A percentile compares a stretch with the other conserved stretches of the same genome.
Evolutionary conservation across 2,329 filamentous ascomycete genomes (phyloP).

Genomic region (Colletotrichum spinosum): DNA sequence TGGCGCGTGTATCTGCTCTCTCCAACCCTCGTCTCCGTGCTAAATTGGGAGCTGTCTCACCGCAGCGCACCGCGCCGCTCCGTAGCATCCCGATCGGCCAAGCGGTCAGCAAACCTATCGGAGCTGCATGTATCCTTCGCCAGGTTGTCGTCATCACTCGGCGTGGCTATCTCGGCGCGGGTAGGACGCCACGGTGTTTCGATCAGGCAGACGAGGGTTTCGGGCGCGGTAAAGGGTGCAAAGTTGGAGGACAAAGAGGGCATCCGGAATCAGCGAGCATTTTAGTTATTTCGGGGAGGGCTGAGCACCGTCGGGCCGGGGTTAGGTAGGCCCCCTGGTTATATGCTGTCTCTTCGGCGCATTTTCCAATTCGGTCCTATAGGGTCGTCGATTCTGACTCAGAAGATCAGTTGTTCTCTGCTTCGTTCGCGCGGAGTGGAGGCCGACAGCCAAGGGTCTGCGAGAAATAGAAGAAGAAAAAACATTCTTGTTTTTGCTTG

Average conservation of each 20-base stretch:
- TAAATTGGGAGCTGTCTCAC: no score
- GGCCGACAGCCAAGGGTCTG: no score
- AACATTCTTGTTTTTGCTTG: no score
- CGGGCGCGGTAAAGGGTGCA: conserved; percentile 30
- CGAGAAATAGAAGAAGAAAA: no score
- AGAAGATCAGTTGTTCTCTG: conserved; percentile 25
- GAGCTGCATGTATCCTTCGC: no score
- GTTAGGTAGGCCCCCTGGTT: conserved; percentile 24
- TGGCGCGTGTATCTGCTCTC: no score
- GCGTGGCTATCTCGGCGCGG: conserved; percentile 5
- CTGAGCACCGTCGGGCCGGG: conserved; percentile 27
- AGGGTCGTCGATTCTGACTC: conserved; percentile 35
- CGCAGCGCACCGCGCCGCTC: no score
- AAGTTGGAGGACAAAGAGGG: conserved; percentile 28
- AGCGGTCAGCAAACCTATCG: no score
- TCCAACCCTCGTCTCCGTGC: no score
- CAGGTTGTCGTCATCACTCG: not conserved
- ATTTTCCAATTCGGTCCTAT: conserved; percentile 24
- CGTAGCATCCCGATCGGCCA: no score
- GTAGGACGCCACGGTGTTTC: conserved; percentile 30
- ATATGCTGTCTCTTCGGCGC: conserved; percentile 24
- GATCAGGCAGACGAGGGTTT: conserved; percentile 28
- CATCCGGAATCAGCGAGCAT: conserved; percentile 34
- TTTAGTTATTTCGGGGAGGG: conserved; percentile 35
- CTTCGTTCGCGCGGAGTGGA: conserved; percentile 15